phyloP scores from a whole-genome alignment of 2,329 filamentous ascomycete species.

The Nannizziopsis barbatae region DNA sequence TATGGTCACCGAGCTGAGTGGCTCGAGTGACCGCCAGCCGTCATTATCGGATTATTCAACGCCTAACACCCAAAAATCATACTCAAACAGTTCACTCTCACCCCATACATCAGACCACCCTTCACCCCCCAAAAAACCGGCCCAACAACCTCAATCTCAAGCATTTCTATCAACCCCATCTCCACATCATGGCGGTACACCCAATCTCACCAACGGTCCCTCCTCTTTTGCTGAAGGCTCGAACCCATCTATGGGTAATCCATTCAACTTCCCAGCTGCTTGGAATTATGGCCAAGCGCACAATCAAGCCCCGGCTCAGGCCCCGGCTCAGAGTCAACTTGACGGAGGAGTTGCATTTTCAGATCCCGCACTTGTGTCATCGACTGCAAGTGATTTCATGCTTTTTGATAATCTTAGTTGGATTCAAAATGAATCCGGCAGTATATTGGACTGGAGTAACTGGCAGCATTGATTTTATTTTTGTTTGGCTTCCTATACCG shows the following conservation, averaged over 20 bases:
- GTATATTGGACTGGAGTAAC: constrained; percentile 4
- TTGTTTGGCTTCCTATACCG: no score
- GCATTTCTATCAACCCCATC: constrained; percentile 5
- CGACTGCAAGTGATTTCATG: background rate
- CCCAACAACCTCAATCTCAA: background rate
- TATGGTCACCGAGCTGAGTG: constrained; percentile 23
- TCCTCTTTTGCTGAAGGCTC: background rate
- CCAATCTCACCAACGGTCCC: background rate
- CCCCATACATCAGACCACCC: constrained; percentile 23
- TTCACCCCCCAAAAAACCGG: constrained; percentile 17
- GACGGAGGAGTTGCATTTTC: background rate
- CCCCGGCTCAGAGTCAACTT: background rate
- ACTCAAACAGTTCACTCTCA: constrained; percentile 28
- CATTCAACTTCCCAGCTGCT: constrained; percentile 3
- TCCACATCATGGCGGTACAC: background rate
- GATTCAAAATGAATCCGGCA: constrained; percentile 1
- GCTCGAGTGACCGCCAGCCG: constrained; percentile 22
- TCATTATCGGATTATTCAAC: constrained; percentile 28
- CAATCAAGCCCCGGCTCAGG: background rate
- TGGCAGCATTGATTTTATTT: background rate
- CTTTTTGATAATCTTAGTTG: constrained; percentile 1
- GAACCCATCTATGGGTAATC: background rate
- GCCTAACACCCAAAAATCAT: constrained; percentile 29
- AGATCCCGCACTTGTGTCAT: background rate
- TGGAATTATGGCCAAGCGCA: constrained; percentile 4